Evolutionary conservation across 176 grass and related monocot species (phyloP), one percentile per base, ranked within the genome.

Genomic region (Dactylis glomerata): DNA sequence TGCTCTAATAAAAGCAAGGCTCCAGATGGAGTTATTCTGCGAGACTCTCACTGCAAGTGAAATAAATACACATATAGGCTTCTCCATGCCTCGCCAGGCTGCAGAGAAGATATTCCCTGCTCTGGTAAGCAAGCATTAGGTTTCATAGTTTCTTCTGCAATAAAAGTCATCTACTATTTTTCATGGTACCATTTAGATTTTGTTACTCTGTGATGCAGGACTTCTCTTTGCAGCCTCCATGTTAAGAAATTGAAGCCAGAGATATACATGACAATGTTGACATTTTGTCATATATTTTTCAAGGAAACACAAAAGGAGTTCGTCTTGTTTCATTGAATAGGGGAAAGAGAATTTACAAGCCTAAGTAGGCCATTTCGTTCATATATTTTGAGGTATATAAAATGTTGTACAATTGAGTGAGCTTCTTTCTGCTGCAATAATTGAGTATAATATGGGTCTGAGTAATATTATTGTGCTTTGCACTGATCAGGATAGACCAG

Each of bases 211-310:
- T 10, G 10, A 10, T 85, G 79, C 83, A 98, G 95, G 95, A 98
- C 82, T 98, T 98, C 76, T 92, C 83, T 55, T 88, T 95, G 95
- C 95, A 98, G 37, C 95, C 95, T 69, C 95, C 95, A 6, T 89
- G 87, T 67, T 91, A 98, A 84, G 92, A 98, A 83, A 30, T 95
- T 51, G 89, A 98, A 78, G 95, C 92, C 34, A 93, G 86, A 62
- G 95, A 98, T 80, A 92, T 98, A 86, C 92, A 98, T 61, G 91
- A 95, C 56, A 93, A 88, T 41, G 68, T 93, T 2, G 91, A 95
- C 95, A 31, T 98, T 98, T 76, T 89, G 92, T 30, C 95, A 98
- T 88, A 95, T 98, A 87, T 98, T 92, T 92, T n/a, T n/a, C n/a
- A n/a, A n/a, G n/a, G n/a, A n/a, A n/a, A n/a, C n/a, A n/a, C n/a